These are phyloP conservation scores for Acanthamoeba lenticulata DNA, from an alignment of 208 protist genomes.

Conservation along the genomic window DNA sequence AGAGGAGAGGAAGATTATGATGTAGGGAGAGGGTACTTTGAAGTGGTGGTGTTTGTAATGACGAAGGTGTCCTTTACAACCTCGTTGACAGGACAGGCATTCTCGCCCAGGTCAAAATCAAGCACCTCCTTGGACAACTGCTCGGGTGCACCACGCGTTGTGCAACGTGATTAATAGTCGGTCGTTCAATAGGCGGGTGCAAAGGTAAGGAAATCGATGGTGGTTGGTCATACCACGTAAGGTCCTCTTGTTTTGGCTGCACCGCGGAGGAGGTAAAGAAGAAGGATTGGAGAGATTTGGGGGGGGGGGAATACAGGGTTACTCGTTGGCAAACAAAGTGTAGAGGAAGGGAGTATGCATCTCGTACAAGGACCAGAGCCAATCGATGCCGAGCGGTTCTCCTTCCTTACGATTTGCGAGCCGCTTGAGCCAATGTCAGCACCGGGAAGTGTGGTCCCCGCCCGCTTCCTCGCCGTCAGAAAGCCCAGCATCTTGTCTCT, in stretches of 20 bases:
- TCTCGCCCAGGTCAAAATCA: conserved; percentile 22
- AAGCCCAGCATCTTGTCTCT: conserved; percentile 10
- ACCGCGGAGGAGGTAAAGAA: neutral
- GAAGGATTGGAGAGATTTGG: neutral
- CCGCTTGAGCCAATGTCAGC: neutral
- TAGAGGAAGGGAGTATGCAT: neutral
- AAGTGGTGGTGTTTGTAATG: neutral
- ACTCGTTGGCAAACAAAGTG: neutral
- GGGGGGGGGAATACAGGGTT: neutral
- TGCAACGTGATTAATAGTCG: neutral
- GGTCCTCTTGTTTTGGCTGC: neutral
- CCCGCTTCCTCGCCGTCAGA: neutral
- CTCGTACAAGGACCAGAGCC: neutral
- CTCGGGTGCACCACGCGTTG: neutral
- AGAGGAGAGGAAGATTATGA: neutral
- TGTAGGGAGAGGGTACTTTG: neutral
- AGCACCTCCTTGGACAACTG: conserved; percentile 60
- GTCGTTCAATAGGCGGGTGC: neutral
- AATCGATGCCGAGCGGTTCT: neutral
- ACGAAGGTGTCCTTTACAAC: neutral
- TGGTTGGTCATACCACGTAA: neutral
- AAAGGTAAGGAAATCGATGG: neutral
- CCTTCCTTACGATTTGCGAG: neutral
- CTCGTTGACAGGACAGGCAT: neutral
- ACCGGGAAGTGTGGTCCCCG: neutral